Evolutionary conservation across 2,329 filamentous ascomycete genomes (phyloP).

Genomic region (Aspergillaceae sp.): DNA sequence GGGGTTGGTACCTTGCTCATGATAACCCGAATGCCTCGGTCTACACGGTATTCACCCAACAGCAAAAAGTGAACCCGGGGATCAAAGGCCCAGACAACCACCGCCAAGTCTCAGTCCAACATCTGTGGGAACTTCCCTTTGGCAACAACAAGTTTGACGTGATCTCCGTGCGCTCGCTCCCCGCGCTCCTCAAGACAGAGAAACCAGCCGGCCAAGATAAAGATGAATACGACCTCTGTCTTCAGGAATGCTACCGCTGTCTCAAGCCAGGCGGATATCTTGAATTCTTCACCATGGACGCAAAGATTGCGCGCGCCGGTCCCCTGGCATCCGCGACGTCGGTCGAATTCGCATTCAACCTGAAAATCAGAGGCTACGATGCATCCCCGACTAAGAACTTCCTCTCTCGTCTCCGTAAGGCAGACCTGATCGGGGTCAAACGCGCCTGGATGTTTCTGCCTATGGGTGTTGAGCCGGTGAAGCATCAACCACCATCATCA

Average conservation of each 20-base stretch:
- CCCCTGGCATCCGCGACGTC: constrained; percentile 70
- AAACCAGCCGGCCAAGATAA: constrained; percentile 56
- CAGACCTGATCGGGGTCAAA: constrained; percentile 71
- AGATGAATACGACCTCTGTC: constrained; percentile 81
- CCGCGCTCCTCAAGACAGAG: constrained; percentile 66
- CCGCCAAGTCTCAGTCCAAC: constrained; percentile 67
- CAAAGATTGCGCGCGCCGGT: constrained; percentile 79
- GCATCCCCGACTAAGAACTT: constrained; percentile 74
- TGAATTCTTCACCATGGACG: constrained; percentile 84
- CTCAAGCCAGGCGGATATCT: constrained; percentile 89
- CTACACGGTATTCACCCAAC: constrained; percentile 76
- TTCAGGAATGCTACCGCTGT: constrained; percentile 79
- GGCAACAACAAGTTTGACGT: constrained; percentile 80
- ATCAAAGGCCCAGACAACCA: constrained; percentile 82
- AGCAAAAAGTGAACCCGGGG: constrained; percentile 63
- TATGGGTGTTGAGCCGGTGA: constrained; percentile 52
- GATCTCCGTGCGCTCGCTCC: constrained; percentile 78
- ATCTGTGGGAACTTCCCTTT: constrained; percentile 76
- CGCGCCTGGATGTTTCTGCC: constrained; percentile 85
- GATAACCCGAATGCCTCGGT: constrained; percentile 79
- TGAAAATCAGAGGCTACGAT: constrained; percentile 86
- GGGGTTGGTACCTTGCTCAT: constrained; percentile 88
- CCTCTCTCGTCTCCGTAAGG: constrained; percentile 61
- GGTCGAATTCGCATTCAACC: constrained; percentile 84
- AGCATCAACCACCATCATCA: constrained; percentile 32